phyloP scores from a whole-genome alignment of 768 basidiomycete genomes.

The Leccinum truebloodii region DNA sequence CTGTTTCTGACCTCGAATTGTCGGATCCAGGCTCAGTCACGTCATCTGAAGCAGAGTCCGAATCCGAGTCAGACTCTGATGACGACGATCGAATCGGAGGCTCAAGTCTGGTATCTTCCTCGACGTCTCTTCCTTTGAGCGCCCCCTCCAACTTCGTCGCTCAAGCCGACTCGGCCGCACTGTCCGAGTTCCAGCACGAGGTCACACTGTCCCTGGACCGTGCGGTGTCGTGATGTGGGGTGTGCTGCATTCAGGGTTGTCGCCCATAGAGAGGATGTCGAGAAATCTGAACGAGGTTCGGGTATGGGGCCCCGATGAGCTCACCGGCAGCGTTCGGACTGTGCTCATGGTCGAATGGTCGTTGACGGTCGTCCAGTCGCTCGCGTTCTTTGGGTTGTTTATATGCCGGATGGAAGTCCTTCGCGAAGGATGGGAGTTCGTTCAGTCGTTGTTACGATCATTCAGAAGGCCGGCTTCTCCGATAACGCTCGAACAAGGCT shows the following conservation, averaged over 20 bases:
- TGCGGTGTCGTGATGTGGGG: conserved; percentile 50
- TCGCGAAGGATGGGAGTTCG: conserved; percentile 8
- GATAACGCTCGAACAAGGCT: neutral
- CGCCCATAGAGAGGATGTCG: conserved; percentile 52
- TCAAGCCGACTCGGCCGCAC: conserved; percentile 44
- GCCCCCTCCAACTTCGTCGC: conserved; percentile 40
- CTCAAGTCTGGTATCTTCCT: conserved; percentile 44
- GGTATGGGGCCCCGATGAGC: conserved; percentile 16
- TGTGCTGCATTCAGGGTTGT: conserved; percentile 33
- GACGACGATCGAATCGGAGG: conserved; percentile 42
- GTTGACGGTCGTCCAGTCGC: conserved; percentile 27
- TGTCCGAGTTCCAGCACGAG: conserved; percentile 74
- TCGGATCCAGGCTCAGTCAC: conserved; percentile 61
- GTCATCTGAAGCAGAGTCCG: conserved; percentile 48
- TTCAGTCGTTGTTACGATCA: conserved; percentile 3
- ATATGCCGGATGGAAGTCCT: conserved; percentile 47
- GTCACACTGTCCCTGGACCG: conserved; percentile 86
- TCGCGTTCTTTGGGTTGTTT: conserved; percentile 59
- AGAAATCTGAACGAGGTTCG: conserved; percentile 39
- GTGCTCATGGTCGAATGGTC: conserved; percentile 36
- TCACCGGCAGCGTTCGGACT: conserved; percentile 35
- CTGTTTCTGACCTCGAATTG: conserved; percentile 58
- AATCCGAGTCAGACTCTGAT: conserved; percentile 41
- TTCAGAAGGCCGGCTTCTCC: neutral
- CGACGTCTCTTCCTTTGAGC: conserved; percentile 45